phyloP scores from a whole-genome alignment of 2,329 filamentous ascomycete species.

The Cryphonectria carpinicola region DNA sequence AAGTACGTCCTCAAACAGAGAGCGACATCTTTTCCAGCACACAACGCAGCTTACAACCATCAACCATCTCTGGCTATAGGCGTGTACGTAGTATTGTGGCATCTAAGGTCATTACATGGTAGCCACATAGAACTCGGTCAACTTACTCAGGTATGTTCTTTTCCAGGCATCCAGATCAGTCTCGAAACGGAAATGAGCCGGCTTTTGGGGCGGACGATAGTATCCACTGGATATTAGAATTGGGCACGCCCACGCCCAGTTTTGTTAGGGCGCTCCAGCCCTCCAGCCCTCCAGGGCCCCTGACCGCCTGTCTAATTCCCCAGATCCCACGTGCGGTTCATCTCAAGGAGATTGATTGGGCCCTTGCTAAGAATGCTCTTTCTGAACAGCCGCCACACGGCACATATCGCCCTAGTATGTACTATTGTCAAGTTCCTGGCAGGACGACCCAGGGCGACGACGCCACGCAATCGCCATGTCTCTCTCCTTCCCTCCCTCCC shows the following conservation, averaged over 20 bases:
- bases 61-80: background rate
- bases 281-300: constrained; percentile 1
- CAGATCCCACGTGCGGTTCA: constrained; percentile 18
- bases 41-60: background rate
- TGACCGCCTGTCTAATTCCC: constrained; percentile 25
- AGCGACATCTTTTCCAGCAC: background rate
- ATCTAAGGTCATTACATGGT: background rate
- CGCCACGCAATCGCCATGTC: background rate
- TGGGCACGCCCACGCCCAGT: background rate
- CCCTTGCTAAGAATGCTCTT: background rate
- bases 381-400: background rate
- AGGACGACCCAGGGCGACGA: constrained; percentile 1
- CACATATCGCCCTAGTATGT: background rate
- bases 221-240: background rate
- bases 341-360: constrained; percentile 14
- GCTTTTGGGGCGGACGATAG: background rate
- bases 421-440: background rate
- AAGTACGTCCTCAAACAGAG: background rate
- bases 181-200: background rate
- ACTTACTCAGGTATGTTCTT: background rate
- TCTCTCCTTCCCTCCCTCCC: background rate
- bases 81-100: background rate
- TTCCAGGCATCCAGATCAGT: background rate
- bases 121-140: background rate
- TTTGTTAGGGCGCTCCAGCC: background rate